phyloP scores from a whole-genome alignment of 2,329 filamentous ascomycete species.

The Alternaria gaisen region DNA sequence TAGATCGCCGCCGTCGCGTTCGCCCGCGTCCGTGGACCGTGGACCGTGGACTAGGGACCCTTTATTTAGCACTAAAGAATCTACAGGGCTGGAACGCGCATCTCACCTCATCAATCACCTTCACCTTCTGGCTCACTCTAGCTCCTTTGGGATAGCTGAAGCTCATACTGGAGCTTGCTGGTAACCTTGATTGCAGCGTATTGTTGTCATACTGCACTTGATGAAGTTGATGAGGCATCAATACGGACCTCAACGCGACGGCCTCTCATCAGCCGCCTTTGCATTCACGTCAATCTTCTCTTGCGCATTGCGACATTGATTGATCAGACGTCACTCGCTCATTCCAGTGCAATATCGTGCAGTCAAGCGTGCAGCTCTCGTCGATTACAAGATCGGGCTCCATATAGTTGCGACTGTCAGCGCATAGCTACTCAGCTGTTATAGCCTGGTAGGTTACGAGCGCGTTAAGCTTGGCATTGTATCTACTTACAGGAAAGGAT shows the following conservation, averaged over 20 bases:
- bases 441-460: conserved; percentile 21
- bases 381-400: neutral
- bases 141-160: neutral
- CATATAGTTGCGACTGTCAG: neutral
- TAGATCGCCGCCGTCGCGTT: conserved; percentile 9
- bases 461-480: conserved; percentile 4
- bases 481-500: conserved; percentile 21
- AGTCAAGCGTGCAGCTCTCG: neutral
- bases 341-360: neutral
- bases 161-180: neutral
- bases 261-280: conserved; percentile 1
- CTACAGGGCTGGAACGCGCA: conserved; percentile 13
- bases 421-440: neutral
- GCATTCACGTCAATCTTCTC: neutral
- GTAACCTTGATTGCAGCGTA: neutral
- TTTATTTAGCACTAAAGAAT: conserved; percentile 15
- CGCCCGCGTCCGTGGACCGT: conserved; percentile 19
- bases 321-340: neutral
- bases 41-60: conserved; percentile 6
- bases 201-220: neutral
- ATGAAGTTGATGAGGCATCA: neutral
- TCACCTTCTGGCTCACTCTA: conserved; percentile 6
- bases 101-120: conserved; percentile 13
- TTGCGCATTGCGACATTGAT: neutral
- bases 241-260: neutral